phyloP scores from a whole-genome alignment of 1,139 yeast genomes.

The Debaryomyces udenii region DNA sequence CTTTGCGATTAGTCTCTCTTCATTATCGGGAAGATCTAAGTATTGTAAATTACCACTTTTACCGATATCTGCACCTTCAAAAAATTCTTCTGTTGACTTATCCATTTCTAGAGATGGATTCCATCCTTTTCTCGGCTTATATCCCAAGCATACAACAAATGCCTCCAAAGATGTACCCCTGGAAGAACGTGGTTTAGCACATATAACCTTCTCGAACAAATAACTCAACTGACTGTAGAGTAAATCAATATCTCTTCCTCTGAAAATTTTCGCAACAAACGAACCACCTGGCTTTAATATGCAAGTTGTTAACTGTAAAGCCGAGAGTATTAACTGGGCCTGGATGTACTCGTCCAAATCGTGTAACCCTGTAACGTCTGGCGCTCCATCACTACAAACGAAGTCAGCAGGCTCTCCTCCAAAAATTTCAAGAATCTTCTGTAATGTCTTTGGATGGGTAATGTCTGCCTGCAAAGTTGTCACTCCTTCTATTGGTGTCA shows the following conservation, averaged over 20 bases:
- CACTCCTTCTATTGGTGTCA: conserved; percentile 91
- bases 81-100: conserved; percentile 78
- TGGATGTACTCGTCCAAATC: conserved; percentile 96
- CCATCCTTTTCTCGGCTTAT: conserved; percentile 83
- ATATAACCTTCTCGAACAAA: conserved; percentile 80
- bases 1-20: conserved; percentile 76
- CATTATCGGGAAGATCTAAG: conserved; percentile 48
- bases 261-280: conserved; percentile 92
- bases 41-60: conserved; percentile 47
- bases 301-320: conserved; percentile 88
- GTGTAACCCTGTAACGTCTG: conserved; percentile 96
- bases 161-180: conserved; percentile 94
- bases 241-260: conserved; percentile 94
- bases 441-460: conserved; percentile 89
- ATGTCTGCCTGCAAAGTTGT: conserved; percentile 93
- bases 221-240: conserved; percentile 86
- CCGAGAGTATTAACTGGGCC: conserved; percentile 89
- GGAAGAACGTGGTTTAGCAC: conserved; percentile 95
- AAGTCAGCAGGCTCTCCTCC: conserved; percentile 94
- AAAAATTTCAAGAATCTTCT: conserved; percentile 72
- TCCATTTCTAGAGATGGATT: conserved; percentile 60
- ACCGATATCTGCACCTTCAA: conserved; percentile 66
- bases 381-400: conserved; percentile 97
- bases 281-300: conserved; percentile 85
- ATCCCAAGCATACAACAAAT: conserved; percentile 88